phyloP scores from a whole-genome alignment of 1,284 basidiomycete genomes.

The Pulveroboletus sp. region DNA sequence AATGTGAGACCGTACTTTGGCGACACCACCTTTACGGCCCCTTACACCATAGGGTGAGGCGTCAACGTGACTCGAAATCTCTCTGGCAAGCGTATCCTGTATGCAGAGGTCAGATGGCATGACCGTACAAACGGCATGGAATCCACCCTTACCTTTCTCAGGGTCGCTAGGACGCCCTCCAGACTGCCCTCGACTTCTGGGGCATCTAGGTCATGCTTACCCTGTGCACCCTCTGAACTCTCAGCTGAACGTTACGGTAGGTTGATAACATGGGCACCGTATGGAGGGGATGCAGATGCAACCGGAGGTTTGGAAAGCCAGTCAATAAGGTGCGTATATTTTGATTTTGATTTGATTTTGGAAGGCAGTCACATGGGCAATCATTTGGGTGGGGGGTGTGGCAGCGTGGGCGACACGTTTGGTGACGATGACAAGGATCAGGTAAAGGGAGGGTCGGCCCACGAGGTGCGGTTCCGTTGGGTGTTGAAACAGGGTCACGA shows the following conservation, averaged over 20 bases:
- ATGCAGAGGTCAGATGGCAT: background rate
- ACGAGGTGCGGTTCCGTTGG: slow-evolving; percentile 11
- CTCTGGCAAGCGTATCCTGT: slow-evolving; percentile 67
- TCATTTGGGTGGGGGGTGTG: background rate
- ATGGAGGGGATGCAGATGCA: slow-evolving; percentile 9
- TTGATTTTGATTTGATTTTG: background rate
- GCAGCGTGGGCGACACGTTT: background rate
- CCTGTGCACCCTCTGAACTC: slow-evolving; percentile 44
- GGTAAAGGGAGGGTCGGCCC: background rate
- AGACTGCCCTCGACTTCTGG: slow-evolving; percentile 14
- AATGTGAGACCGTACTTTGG: slow-evolving; percentile 25
- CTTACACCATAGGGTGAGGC: slow-evolving; percentile 71
- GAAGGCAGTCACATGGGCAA: slow-evolving; percentile 6
- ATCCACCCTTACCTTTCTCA: slow-evolving; percentile 26
- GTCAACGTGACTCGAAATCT: slow-evolving; percentile 74
- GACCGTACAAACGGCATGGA: background rate
- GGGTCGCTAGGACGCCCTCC: slow-evolving; percentile 17
- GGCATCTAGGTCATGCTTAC: slow-evolving; percentile 2
- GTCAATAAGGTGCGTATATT: slow-evolving; percentile 4
- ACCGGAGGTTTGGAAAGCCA: background rate
- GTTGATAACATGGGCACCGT: slow-evolving; percentile 2
- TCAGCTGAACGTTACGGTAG: slow-evolving; percentile 38
- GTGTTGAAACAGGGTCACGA: background rate
- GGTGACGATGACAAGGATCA: background rate
- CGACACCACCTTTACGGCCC: slow-evolving; percentile 44